Percentiles rank a stretch among this genome's conserved stretches.
These are phyloP conservation scores for Caryopteris hybrid DNA, from an alignment of 305 asterid genomes.

Conservation along the genomic window DNA sequence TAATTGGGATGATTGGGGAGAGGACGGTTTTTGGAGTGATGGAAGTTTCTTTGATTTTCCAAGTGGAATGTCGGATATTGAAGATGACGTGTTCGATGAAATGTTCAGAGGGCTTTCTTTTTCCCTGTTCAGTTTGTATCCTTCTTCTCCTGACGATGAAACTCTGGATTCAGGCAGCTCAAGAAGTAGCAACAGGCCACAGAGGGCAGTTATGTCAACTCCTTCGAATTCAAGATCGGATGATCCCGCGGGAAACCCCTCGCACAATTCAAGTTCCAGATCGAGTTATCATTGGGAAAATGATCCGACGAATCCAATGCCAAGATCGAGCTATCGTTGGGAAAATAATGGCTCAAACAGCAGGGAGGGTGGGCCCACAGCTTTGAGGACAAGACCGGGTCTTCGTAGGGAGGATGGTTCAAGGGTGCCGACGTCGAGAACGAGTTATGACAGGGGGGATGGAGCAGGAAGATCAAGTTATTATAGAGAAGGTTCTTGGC, in stretches of 20 bases:
- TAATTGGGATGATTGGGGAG: slow-evolving; percentile 20
- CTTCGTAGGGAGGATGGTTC: neutral
- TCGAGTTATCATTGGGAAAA: slow-evolving; percentile 1
- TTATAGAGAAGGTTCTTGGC: neutral
- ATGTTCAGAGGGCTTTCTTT: slow-evolving; percentile 25
- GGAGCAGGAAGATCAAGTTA: neutral
- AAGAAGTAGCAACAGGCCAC: slow-evolving; percentile 14
- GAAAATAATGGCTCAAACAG: neutral
- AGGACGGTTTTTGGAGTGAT: slow-evolving; percentile 27
- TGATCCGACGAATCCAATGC: neutral
- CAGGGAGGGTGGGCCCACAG: neutral
- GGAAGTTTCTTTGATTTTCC: slow-evolving; percentile 37
- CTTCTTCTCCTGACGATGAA: slow-evolving; percentile 22
- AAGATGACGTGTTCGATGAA: slow-evolving; percentile 24
- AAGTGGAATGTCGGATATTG: slow-evolving; percentile 30
- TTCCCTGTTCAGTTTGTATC: slow-evolving; percentile 23
- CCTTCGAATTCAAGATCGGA: slow-evolving; percentile 8
- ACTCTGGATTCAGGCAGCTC: slow-evolving; percentile 25
- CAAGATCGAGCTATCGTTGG: neutral
- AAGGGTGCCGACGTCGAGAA: neutral
- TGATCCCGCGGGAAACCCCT: slow-evolving; percentile 1
- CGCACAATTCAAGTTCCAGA: slow-evolving; percentile 12
- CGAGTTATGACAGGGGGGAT: neutral
- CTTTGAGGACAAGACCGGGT: slow-evolving; percentile 13
- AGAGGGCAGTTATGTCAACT: neutral